phyloP scores from a whole-genome alignment of 345 rosid species.

The Nasturtium officinale region DNA sequence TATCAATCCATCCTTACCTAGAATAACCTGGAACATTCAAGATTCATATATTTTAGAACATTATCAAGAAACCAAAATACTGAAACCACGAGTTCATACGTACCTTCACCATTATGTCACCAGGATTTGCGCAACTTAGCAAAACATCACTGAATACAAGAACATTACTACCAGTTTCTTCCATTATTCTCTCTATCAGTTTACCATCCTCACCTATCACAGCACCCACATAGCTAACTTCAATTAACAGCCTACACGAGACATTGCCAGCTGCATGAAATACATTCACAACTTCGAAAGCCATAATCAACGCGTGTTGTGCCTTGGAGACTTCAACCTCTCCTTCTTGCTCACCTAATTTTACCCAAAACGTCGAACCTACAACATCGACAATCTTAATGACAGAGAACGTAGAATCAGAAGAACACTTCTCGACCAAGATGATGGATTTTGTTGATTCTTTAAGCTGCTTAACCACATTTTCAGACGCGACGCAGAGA shows the following conservation, averaged over 20 bases:
- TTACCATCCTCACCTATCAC: constrained; percentile 68
- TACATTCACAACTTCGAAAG: constrained; percentile 59
- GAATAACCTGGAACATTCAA: not conserved
- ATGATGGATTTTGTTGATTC: constrained; percentile 59
- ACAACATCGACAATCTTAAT: constrained; percentile 49
- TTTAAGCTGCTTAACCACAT: constrained; percentile 60
- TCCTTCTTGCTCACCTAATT: constrained; percentile 28
- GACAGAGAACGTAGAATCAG: constrained; percentile 52
- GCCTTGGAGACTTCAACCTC: constrained; percentile 57
- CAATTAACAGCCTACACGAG: constrained; percentile 65
- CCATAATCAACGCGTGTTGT: constrained; percentile 69
- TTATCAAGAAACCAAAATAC: not conserved
- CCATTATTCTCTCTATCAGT: constrained; percentile 60
- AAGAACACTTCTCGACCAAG: constrained; percentile 55
- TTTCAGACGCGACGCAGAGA: constrained; percentile 57
- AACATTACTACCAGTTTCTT: constrained; percentile 54
- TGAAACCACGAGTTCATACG: not conserved
- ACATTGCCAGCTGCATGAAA: constrained; percentile 45
- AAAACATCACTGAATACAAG: constrained; percentile 51
- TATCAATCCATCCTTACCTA: too few relatives aligned
- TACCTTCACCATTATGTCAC: constrained; percentile 69
- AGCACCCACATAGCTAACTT: constrained; percentile 54
- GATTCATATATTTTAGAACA: not conserved
- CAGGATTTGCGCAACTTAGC: constrained; percentile 52
- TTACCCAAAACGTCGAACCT: constrained; percentile 25